Percentiles rank a stretch among this genome's conserved stretches.
Conservation (phyloP, 2,329 filamentous ascomycete genomes). For the Paradendryphiella salina region DNA sequence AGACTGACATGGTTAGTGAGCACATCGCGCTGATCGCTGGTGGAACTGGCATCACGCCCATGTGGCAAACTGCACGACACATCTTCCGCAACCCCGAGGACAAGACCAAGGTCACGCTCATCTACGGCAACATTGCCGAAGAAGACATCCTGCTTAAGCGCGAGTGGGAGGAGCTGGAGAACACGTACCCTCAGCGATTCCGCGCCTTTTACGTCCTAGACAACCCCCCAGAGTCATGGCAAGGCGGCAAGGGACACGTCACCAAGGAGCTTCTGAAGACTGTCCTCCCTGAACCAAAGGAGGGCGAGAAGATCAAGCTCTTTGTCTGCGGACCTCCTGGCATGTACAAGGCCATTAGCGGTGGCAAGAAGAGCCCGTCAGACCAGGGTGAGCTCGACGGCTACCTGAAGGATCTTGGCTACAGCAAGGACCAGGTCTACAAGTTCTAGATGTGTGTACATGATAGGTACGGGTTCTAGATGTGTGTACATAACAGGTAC, state of each 20-base stretch:
- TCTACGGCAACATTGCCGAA: slow-evolving; percentile 88
- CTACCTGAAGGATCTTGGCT: slow-evolving; percentile 80
- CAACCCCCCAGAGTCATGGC: slow-evolving; percentile 78
- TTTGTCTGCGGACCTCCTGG: slow-evolving; percentile 94
- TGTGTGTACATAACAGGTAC: slow-evolving; percentile 30
- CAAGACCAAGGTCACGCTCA: slow-evolving; percentile 94
- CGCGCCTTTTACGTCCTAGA: slow-evolving; percentile 92
- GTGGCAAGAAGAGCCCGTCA: slow-evolving; percentile 84
- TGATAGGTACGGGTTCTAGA: no score
- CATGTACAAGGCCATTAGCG: slow-evolving; percentile 90
- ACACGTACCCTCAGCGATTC: slow-evolving; percentile 94
- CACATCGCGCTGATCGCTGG: slow-evolving; percentile 89
- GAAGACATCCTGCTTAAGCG: slow-evolving; percentile 89
- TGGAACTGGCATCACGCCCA: slow-evolving; percentile 94
- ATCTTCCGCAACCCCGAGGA: slow-evolving; percentile 97
- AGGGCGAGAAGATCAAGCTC: slow-evolving; percentile 83
- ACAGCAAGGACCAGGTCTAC: slow-evolving; percentile 87
- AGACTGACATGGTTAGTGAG: slow-evolving; percentile 52
- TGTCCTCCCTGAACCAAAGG: slow-evolving; percentile 88
- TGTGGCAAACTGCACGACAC: slow-evolving; percentile 89
- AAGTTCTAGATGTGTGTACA: slow-evolving; percentile 57
- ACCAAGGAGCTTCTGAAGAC: slow-evolving; percentile 93
- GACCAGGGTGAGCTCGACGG: slow-evolving; percentile 92
- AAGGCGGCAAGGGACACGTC: slow-evolving; percentile 76
- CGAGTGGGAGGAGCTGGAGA: slow-evolving; percentile 85